Base-by-base conservation (phyloP, 495 filamentous ascomycete species). In the Aspergillus affinis region DNA sequence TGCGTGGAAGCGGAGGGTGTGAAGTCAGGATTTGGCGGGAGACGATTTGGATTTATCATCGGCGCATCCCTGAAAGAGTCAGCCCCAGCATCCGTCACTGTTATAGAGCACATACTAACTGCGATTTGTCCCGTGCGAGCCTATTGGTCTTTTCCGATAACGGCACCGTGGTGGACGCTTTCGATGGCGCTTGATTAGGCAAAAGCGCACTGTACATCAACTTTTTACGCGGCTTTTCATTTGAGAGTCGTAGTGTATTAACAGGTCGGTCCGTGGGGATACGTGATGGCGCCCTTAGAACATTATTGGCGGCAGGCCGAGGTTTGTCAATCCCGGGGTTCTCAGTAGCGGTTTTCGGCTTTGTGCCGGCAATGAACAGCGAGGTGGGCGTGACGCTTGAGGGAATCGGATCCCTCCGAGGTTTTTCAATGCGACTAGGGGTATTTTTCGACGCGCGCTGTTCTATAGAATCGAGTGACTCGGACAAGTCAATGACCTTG, bases 131-230 rank as follows among this genome's bases (percentile, higher is more conserved):
- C 55, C 20, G 51, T 21, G 41, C 27, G 20, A 36, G 18, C 32
- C 29, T 18, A 44, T 67, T 62, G 36, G 49, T 36, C 55, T 58
- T 52, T 55, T 61, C 36, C 23, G 52, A 23, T 9, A 54, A 26
- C 5, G 52, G 19, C 21, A 7, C 6, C 5, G 27, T 12, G 15
- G 45, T 17, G 8, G 63, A 55, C 45, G 59, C 49, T 23, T 59
- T 61, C 41, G 63, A 60, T 30, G 66, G 58, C 45, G 57, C 32
- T 19, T 63, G 59, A 15, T 61, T 56, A 4, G 75, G 74, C 19
- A 77, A 55, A 10, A 82, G 61, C 55, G 77, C 78, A 53, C 69
- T 69, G 55, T 81, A 81, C 71, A 82, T 77, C 20, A 82, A 52
- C 51, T 82, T 82, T n/a, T 60, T 74, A 17, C 79, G 72, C 13